Evolutionary conservation across 2,329 filamentous ascomycete genomes (phyloP).

Genomic region (Pseudocercospora crystallina): DNA sequence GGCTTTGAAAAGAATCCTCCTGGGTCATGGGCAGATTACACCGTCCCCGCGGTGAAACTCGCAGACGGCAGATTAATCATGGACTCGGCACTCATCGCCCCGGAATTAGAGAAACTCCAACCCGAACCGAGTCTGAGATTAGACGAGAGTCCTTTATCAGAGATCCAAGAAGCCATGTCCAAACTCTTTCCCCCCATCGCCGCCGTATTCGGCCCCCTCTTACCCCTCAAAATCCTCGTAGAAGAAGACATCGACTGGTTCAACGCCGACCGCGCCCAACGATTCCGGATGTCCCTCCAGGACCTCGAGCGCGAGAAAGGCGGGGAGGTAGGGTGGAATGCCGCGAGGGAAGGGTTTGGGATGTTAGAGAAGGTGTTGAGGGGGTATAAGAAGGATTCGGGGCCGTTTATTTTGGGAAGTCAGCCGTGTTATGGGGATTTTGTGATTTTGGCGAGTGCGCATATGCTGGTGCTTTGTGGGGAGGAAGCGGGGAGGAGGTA

Average conservation of each 20-base stretch:
- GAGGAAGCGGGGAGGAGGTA: constrained; percentile 6
- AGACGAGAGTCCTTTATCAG: too few relatives aligned
- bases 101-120: constrained; percentile 7
- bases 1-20: constrained; percentile 3
- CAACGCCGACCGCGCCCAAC: constrained; percentile 4
- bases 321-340: constrained; percentile 18
- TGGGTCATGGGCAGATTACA: constrained; percentile 7
- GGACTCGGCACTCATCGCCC: constrained; percentile 9
- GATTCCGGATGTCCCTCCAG: constrained; percentile 19
- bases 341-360: constrained; percentile 12
- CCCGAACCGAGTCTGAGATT: constrained; percentile 4
- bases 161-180: too few relatives aligned
- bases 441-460: constrained; percentile 15
- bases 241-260: constrained; percentile 28
- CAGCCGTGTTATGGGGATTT: constrained; percentile 23
- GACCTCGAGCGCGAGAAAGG: constrained; percentile 28
- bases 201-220: neutral
- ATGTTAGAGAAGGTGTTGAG: constrained; percentile 14
- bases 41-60: constrained; percentile 1
- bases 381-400: constrained; percentile 21
- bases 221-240: constrained; percentile 15
- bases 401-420: constrained; percentile 22
- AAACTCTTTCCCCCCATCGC: neutral
- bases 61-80: constrained; percentile 7
- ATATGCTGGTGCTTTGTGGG: constrained; percentile 17